A percentile compares a stretch with the other conserved stretches of the same genome.
phyloP scores from a whole-genome alignment of 2,329 filamentous ascomycete genomes.

The Nothophoma quercina region DNA sequence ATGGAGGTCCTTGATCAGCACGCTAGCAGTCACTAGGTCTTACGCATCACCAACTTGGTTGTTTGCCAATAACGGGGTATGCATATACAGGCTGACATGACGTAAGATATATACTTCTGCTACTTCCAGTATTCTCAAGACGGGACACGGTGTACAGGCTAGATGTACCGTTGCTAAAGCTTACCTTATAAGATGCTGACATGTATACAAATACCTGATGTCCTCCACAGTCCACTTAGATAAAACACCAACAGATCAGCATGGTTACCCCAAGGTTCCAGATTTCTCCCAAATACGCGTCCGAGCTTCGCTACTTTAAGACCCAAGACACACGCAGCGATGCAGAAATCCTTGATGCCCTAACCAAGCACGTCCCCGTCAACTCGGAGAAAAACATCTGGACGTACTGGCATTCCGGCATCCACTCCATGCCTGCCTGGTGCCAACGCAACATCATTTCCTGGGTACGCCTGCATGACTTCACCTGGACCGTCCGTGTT shows the following conservation, averaged over 20 bases:
- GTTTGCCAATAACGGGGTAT: too few species aligned
- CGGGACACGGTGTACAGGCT: too few species aligned
- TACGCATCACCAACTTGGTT: not conserved
- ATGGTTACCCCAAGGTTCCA: not conserved
- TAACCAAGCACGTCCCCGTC: not conserved
- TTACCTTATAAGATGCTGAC: too few species aligned
- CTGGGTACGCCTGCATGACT: too few species aligned
- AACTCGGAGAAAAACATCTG: not conserved
- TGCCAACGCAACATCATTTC: too few species aligned
- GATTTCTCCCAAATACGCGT: not conserved
- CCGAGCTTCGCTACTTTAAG: not conserved
- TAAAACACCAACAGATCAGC: not conserved
- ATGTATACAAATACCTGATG: too few species aligned
- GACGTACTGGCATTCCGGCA: conserved; percentile 1
- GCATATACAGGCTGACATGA: not conserved
- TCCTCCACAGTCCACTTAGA: not conserved
- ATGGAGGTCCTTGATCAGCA: not conserved
- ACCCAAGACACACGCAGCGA: not conserved
- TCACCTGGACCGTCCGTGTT: too few species aligned
- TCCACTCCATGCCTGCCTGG: not conserved
- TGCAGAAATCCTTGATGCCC: not conserved
- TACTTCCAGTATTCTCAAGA: too few species aligned
- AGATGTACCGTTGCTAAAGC: too few species aligned
- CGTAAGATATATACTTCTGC: not conserved
- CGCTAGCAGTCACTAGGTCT: not conserved